phyloP scores from a whole-genome alignment of 306 rosid species.

The Calophaca sinica region DNA sequence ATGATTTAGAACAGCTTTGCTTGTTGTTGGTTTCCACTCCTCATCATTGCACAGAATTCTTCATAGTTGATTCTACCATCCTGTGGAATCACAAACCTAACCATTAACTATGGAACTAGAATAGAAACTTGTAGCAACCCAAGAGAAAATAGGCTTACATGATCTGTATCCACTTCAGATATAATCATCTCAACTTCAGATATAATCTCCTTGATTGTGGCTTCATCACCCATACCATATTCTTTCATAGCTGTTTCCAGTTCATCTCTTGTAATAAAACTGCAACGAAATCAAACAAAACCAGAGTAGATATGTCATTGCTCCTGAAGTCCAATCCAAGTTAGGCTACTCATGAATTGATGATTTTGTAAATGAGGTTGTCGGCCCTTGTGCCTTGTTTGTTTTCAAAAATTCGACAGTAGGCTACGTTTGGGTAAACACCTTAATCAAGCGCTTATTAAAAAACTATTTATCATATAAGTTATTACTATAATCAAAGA shows the following conservation, averaged over 20 bases:
- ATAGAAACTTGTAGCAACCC: slow-evolving; percentile 23
- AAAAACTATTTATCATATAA: too few species aligned
- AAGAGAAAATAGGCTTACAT: slow-evolving; percentile 56
- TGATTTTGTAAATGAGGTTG: slow-evolving; percentile 14
- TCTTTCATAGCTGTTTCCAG: slow-evolving; percentile 88
- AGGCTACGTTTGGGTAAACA: too few species aligned
- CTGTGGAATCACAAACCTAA: slow-evolving; percentile 49
- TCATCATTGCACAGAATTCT: slow-evolving; percentile 91
- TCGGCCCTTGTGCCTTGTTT: neutral
- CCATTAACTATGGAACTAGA: slow-evolving; percentile 30
- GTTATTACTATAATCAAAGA: too few species aligned
- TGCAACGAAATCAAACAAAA: slow-evolving; percentile 46
- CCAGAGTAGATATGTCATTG: slow-evolving; percentile 12
- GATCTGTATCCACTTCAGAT: slow-evolving; percentile 93
- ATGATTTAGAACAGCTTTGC: slow-evolving; percentile 62
- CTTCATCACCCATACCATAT: slow-evolving; percentile 92
- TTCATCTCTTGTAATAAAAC: slow-evolving; percentile 88
- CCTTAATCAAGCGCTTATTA: too few species aligned
- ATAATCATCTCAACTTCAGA: slow-evolving; percentile 88
- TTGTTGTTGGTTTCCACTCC: slow-evolving; percentile 79
- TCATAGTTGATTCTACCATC: slow-evolving; percentile 92
- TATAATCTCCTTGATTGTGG: slow-evolving; percentile 85
- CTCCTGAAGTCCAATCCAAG: slow-evolving; percentile 10
- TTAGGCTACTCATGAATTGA: neutral
- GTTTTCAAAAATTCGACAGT: neutral